Evolutionary conservation across 805 yeast genomes (phyloP).

Genomic region (Candida corydali): DNA sequence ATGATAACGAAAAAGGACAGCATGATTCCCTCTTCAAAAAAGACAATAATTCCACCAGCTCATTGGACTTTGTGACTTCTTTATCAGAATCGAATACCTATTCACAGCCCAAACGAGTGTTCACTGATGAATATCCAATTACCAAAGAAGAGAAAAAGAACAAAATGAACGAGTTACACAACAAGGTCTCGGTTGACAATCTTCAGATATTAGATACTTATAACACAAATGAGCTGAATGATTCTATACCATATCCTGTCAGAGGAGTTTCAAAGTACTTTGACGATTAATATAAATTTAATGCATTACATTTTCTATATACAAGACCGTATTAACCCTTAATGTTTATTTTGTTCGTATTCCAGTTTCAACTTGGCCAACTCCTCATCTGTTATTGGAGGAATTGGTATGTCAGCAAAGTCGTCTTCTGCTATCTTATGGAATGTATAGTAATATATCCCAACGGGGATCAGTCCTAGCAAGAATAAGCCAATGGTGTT

Average conservation of each 20-base stretch:
- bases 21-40: no score
- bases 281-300: conserved; percentile 12
- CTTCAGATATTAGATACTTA: not conserved
- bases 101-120: not conserved
- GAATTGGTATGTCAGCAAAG: conserved; percentile 88
- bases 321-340: no score
- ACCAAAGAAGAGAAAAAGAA: conserved; percentile 2
- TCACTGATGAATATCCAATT: conserved; percentile 3
- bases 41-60: not conserved
- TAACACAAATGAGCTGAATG: conserved; percentile 3
- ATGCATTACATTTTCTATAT: conserved; percentile 8
- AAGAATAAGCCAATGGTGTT: conserved; percentile 62
- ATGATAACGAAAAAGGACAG: no score
- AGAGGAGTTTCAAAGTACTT: conserved; percentile 26
- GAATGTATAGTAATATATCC: conserved; percentile 65
- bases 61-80: no score
- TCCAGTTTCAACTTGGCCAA: conserved; percentile 68
- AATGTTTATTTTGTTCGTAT: conserved; percentile 47
- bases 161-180: no score
- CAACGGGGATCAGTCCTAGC: conserved; percentile 60
- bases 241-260: conserved; percentile 26
- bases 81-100: no score
- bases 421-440: conserved; percentile 62
- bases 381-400: conserved; percentile 81
- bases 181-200: not conserved